Evolutionary conservation across 331 rosid species (phyloP), one percentile per base, ranked within the genome.

Genomic region (Acacia concinna): DNA sequence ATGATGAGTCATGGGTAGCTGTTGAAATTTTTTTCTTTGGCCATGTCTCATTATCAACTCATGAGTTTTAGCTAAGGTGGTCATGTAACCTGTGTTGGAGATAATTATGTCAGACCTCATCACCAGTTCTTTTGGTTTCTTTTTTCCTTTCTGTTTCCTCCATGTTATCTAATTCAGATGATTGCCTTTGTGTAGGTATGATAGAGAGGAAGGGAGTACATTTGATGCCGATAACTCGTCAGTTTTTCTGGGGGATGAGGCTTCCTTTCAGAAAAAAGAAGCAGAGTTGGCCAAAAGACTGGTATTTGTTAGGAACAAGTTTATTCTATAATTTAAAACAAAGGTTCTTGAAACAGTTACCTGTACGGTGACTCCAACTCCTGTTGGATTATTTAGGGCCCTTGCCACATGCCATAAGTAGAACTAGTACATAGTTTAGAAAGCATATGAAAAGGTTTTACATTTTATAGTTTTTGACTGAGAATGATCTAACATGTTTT

Each of bases 251-350:
- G 99, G 97, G 60, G 97, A 95, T 4, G 99, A 93, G 68, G 94
- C 94, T 85, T 86, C 98, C 30, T 85, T 91, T 82, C 96, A 95
- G 90, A 95, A 95, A 89, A 95, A 93, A 86, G 99, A 95, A 88
- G 96, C 98, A n/a, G 99, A 95, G 85, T 83, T 95, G 84, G 97
- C 99, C 74, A 95, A 91, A 89, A 89, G 90, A 83, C 89, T 95
- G 96, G 99, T 95, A 93, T 63, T 28, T 62, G 82, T 75, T 49
- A 40, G 5, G 51, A 46, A 49, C 41, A 44, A 20, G 68, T 43
- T 71, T 32, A 21, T 76, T 8, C 7, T 52, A 37, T 64, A 60
- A 10, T 52, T 35, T 31, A 60, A 65, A 65, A 57, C 56, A 6
- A 44, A 63, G 14, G 28, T 81, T 78, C 40, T 49, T 69, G 43